Evolutionary conservation across 2,329 filamentous ascomycete genomes (phyloP), one percentile per base, ranked within the genome.

Genomic region (Colletotrichum sp.): DNA sequence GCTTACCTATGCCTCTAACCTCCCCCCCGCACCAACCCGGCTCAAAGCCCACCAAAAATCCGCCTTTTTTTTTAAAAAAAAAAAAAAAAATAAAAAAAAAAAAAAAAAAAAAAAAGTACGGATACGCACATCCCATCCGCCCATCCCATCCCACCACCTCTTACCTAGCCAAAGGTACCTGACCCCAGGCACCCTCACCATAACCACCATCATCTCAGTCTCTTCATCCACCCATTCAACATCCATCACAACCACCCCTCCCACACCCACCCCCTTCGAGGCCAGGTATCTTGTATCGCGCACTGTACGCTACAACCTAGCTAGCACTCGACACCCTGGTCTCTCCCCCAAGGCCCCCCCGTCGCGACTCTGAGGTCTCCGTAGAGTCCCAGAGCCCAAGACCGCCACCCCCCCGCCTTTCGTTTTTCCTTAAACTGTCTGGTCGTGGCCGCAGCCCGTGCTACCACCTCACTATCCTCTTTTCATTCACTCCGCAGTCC

Each of bases 391-490:
- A 71, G 61, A 67, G 64, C 30, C 65, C 43, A 76, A 67, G 72
- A 64, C 77, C 80, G 81, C 80, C 79, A 80, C 79, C 80, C 76
- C 78, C 78, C 79, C 77, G 76, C 78, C 77, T 78, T 78, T 82
- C 78, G 77, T 80, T 83, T 82, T 81, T 84, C 70, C 73, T 85
- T 83, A 84, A 85, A 83, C 82, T 83, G 81, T 84, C 80, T 83
- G 82, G 83, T 82, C 81, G 81, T 85, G 84, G 81, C 83, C 84
- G 83, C 84, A 84, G 84, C 82, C 84, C 84, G 85, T 87, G 85
- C 85, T 86, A 88, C 86, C 83, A 87, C 84, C 84, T 87, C 85
- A 83, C 86, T 87, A 87, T 87, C 83, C 86, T 87, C 85, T 87
- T 88, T 88, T 87, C 85, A 86, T 83, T 80, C 86, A 86, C 85